Evolutionary conservation across 176 grass and related monocot species (phyloP).

Genomic region (Oryza punctata): DNA sequence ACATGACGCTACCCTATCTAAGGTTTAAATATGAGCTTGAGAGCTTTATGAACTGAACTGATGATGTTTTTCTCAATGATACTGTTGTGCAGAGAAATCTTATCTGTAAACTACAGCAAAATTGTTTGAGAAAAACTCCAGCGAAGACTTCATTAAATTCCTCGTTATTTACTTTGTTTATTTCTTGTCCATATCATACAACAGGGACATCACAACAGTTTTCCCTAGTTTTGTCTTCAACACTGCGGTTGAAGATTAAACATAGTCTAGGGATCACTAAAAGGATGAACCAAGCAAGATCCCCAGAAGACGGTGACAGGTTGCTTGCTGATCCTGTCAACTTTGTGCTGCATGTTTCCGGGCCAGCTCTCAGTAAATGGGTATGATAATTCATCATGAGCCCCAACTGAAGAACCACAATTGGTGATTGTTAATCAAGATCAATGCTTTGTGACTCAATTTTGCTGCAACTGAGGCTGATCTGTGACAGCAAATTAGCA

Average conservation of each 20-base stretch:
- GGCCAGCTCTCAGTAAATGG: background rate
- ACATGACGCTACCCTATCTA: constrained; percentile 87
- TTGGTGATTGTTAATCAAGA: background rate
- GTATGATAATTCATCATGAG: background rate
- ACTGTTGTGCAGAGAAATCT: background rate
- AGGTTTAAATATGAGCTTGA: constrained; percentile 41
- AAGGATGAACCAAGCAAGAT: background rate
- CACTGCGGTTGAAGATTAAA: constrained; percentile 70
- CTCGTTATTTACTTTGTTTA: background rate
- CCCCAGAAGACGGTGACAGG: background rate
- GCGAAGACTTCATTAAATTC: background rate
- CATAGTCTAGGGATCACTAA: background rate
- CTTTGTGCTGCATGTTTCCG: background rate
- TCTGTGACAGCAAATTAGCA: background rate
- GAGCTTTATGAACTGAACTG: constrained; percentile 4
- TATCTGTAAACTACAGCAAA: background rate
- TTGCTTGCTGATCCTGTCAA: constrained; percentile 25
- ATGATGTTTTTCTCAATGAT: too few species aligned
- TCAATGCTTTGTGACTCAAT: background rate
- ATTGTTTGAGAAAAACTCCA: constrained; percentile 8
- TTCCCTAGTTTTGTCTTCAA: constrained; percentile 94
- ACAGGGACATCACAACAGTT: constrained; percentile 81
- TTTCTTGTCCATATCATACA: background rate
- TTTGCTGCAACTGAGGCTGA: background rate
- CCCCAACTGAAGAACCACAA: background rate